These are phyloP conservation scores for Blastomyces silverae DNA, from an alignment of 2,329 filamentous ascomycete genomes.

Conservation along the genomic window DNA sequence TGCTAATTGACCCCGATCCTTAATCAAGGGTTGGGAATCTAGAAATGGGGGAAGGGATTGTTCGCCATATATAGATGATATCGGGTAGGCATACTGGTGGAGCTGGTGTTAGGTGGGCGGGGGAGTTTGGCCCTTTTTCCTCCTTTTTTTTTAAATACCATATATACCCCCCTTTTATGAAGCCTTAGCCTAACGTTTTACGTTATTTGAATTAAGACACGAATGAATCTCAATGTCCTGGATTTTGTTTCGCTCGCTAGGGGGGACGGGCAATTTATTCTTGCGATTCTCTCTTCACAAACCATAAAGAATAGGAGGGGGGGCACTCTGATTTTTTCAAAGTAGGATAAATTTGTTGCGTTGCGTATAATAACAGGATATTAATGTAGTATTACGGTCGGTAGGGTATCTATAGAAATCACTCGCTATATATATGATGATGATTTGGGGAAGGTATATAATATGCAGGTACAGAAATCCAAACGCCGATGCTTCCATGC, in stretches of 20 bases:
- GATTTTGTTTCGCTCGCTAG: background rate
- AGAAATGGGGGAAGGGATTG: background rate
- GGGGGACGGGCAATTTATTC: background rate
- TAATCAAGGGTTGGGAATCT: background rate
- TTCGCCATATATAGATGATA: background rate
- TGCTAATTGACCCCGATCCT: background rate
- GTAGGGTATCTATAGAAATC: background rate
- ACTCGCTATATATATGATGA: background rate
- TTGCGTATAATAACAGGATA: background rate
- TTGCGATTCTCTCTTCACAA: background rate
- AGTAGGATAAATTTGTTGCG: background rate
- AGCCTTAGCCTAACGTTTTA: background rate
- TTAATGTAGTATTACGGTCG: background rate
- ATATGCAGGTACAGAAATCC: background rate
- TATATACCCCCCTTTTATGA: background rate
- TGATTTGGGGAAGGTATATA: background rate
- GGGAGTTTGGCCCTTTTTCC: background rate
- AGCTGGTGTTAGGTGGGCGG: background rate
- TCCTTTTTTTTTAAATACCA: too few relatives aligned
- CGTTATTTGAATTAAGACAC: background rate
- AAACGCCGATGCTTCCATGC: constrained; percentile 8
- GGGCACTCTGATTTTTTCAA: background rate
- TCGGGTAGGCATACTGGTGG: background rate
- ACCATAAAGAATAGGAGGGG: background rate
- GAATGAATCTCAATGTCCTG: background rate